Evolutionary conservation across 2,329 filamentous ascomycete genomes (phyloP), one percentile per base, ranked within the genome.

Genomic region (Cladophialophora carrionii): DNA sequence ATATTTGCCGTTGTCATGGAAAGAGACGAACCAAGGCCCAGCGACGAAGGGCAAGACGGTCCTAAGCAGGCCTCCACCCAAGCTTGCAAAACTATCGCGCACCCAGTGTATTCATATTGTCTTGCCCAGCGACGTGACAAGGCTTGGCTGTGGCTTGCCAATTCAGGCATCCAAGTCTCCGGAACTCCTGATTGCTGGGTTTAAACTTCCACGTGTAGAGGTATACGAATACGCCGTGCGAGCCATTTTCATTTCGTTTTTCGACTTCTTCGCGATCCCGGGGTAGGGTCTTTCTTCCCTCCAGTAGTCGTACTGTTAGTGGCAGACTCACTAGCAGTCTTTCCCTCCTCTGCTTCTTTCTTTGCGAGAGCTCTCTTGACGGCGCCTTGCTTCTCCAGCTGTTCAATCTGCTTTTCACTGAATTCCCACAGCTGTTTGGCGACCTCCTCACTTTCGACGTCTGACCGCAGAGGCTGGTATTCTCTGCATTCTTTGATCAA

Each of bases 401-500:
- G 84, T 76, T 96, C 89, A 62, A 98, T 88, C 68, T 96, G 85
- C 74, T 87, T 87, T 73, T 96, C 93, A 74, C 90, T 96, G 64
- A 90, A 88, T 74, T 96, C 87, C 94, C 94, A 99, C 17, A 99
- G 81, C 75, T 88, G 86, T 83, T 96, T 92, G 64, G 92, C 92
- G 32, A 90, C 79, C 22, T 84, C 85, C 69, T 96, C 92, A 74
- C 96, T 90, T 69, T 84, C 84, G 52, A 97, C 83, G 73, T 97
- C 93, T 29, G 80, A 82, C 60, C 91, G 83, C 29, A 88, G 84
- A 76, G 87, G 89, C 68, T 89, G 85, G 20, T 93, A 83, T 73
- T 91, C 86, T 71, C 86, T 87, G 75, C 94, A 98, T 77, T 98
- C 96, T 78, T 97, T 98, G 75, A 99, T 83, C 56, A 96, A 75